phyloP scores from a whole-genome alignment of 2,329 filamentous ascomycete species.

The Alternaria triticimaculans region DNA sequence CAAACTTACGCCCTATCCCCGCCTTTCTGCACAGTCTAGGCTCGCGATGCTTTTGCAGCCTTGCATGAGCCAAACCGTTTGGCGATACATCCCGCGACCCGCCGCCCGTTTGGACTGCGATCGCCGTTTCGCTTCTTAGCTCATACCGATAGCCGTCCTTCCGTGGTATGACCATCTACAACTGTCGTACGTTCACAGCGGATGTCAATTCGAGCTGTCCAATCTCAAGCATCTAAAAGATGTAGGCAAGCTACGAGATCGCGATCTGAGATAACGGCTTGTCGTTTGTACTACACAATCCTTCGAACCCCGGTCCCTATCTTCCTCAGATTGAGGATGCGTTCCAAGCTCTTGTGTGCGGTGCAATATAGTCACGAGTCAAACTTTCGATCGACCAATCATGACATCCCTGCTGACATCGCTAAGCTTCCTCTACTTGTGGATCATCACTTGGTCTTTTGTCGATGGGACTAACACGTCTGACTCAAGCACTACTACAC shows the following conservation, averaged over 20 bases:
- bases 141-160: constrained; percentile 1
- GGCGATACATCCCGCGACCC: background rate
- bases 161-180: background rate
- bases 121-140: background rate
- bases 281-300: background rate
- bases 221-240: background rate
- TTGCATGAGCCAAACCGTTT: background rate
- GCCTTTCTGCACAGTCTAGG: background rate
- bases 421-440: background rate
- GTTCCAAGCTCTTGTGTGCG: background rate
- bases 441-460: background rate
- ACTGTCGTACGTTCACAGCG: background rate
- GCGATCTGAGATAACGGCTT: background rate
- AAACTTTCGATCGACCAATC: background rate
- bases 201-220: background rate
- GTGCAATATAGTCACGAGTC: background rate
- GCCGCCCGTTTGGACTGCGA: background rate
- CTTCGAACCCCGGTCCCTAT: background rate
- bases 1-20: constrained; percentile 1
- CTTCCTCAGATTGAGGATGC: background rate
- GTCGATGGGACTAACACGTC: background rate
- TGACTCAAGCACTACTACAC: background rate
- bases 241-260: background rate
- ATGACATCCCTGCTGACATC: background rate
- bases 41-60: background rate